Evolutionary conservation across 2,329 filamentous ascomycete species (phyloP).

Genomic region (Fusarium lyarnte): DNA sequence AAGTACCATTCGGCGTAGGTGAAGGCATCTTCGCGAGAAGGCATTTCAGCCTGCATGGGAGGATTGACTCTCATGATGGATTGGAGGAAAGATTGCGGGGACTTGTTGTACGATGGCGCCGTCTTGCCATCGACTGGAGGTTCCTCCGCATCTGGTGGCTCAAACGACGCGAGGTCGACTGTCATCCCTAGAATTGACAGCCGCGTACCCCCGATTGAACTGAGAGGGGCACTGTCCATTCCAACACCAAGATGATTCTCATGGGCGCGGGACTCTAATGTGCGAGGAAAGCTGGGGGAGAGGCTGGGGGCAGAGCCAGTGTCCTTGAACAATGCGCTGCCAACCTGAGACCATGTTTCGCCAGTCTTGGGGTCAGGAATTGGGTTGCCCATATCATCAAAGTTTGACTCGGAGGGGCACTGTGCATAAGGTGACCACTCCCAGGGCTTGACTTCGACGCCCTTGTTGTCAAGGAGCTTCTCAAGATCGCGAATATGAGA

Average conservation of each 20-base stretch:
- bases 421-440: conserved; percentile 46
- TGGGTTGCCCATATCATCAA: conserved; percentile 42
- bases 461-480: conserved; percentile 68
- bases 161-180: conserved; percentile 80
- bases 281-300: conserved; percentile 45
- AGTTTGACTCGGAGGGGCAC: conserved; percentile 39
- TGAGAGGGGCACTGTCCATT: conserved; percentile 71
- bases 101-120: conserved; percentile 72
- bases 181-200: conserved; percentile 83
- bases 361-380: conserved; percentile 34
- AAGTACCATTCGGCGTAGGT: conserved; percentile 82
- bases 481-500: conserved; percentile 75
- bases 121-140: conserved; percentile 49
- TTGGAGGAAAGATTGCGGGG: conserved; percentile 74
- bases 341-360: conserved; percentile 47
- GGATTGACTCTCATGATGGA: conserved; percentile 71
- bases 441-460: conserved; percentile 68
- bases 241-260: conserved; percentile 75
- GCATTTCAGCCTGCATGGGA: conserved; percentile 66
- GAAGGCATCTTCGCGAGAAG: conserved; percentile 70
- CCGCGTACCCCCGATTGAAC: conserved; percentile 78
- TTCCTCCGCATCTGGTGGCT: conserved; percentile 73
- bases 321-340: conserved; percentile 50
- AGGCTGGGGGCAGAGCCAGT: conserved; percentile 32
- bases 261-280: conserved; percentile 56